Evolutionary conservation across 1,139 yeast genomes (phyloP), one percentile per base, ranked within the genome.

Genomic region (Scheffersomyces parashehatae): DNA sequence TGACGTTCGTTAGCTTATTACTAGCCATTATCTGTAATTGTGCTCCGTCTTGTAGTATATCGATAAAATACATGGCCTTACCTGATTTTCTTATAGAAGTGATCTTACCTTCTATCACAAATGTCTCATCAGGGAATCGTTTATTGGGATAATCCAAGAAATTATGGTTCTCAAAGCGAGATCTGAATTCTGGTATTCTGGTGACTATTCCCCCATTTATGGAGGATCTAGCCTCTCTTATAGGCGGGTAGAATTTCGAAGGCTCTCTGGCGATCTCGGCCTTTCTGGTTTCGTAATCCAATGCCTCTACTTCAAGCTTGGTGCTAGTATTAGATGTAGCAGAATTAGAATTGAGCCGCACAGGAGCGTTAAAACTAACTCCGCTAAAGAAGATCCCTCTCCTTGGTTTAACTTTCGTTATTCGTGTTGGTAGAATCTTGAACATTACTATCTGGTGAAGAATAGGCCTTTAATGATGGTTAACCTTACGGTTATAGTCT

Each of bases 51-150:
- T 86, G 93, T 0, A 69, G 56, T 8, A 88, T 36, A 59, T 88
- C 96, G 29, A 87, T 58, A 52, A 88, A 88, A 37, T 78, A 65
- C 67, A 88, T 75, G 3, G 82, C 86, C 54, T 77, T 82, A 0
- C 93, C 88, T 0, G 88, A 72, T 45, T 72, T 75, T 29, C 96
- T 61, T 0, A 88, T 74, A 15, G 80, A 67, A 2, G 47, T 46
- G 13, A 88, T 72, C 39, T 83, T 75, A 0, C 95, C 96, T 51
- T 81, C 83, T 1, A 74, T 42, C 14, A 53, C 49, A 36, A 39
- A 43, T 5, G 34, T 26, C 14, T 44, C 33, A 43, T 53, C 52
- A 0, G 49, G 48, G 20, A 39, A 46, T 31, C 53, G 47, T 34
- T 53, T 54, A n/a, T 56, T 47, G 1, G 46, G 50, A 34, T 48